Conservation (phyloP, 352 stramenopile species). For the Globisporangium rhizosaccharum region DNA sequence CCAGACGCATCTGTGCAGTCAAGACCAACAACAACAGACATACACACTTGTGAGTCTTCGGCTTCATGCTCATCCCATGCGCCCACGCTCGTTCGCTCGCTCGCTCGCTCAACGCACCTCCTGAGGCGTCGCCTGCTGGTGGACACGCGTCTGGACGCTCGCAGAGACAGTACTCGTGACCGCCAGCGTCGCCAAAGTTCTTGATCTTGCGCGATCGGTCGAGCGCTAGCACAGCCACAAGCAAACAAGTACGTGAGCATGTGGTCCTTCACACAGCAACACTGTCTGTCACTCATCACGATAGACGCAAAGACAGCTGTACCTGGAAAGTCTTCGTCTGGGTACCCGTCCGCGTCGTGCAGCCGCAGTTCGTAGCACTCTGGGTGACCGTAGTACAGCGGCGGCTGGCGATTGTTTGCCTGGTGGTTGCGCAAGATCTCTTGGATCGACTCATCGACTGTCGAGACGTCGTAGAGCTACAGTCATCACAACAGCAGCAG, state of each 20-base stretch:
- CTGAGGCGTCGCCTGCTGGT: slow-evolving; percentile 44
- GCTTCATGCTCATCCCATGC: neutral
- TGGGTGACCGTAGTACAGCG: slow-evolving; percentile 79
- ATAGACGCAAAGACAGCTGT: neutral
- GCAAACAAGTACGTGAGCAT: neutral
- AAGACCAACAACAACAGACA: neutral
- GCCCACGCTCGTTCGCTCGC: no score
- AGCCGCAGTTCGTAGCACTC: slow-evolving; percentile 86
- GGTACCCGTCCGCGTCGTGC: slow-evolving; percentile 78
- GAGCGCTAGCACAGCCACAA: slow-evolving; percentile 31
- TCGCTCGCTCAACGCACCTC: slow-evolving; percentile 21
- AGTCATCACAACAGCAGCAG: neutral
- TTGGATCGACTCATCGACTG: slow-evolving; percentile 84
- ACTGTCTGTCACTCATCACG: no score
- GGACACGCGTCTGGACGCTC: slow-evolving; percentile 81
- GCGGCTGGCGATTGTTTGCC: slow-evolving; percentile 48
- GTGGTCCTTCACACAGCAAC: neutral
- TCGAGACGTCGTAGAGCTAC: slow-evolving; percentile 84
- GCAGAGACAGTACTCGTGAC: slow-evolving; percentile 85
- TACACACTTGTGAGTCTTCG: neutral
- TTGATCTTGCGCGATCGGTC: slow-evolving; percentile 87
- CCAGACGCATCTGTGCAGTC: slow-evolving; percentile 14
- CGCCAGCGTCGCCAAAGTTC: slow-evolving; percentile 86
- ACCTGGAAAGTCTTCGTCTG: slow-evolving; percentile 86
- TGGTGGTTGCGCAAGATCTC: slow-evolving; percentile 74